Base-by-base conservation (phyloP, 108 stramenopile genomes). In the Nitzschia palea region DNA sequence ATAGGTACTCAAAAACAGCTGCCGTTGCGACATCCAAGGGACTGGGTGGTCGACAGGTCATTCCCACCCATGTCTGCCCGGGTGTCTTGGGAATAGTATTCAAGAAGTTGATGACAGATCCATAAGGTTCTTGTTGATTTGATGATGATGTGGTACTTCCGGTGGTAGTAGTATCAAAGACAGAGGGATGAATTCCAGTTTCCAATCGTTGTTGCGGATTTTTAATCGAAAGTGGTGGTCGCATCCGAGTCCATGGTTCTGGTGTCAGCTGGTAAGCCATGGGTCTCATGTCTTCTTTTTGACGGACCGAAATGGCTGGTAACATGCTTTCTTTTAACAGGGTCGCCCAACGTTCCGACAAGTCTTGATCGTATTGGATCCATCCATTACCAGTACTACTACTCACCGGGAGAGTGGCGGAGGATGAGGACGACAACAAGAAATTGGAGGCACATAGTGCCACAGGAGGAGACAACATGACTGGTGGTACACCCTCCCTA, bases 251-350 rank as follows among this genome's bases (percentile, higher is more conserved):
- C 92, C 92, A 93, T 1, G 73, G 67, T 59, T 90, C 86, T 0
- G 92, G 92, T 4, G 83, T 73, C 27, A 93, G 35, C 58, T 70
- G 59, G 47, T 93, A 93, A 12, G 87, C 80, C 86, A 93, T 80
- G 8, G 86, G 81, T 26, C 92, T 56, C 64, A 86, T 75, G 33
- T 86, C 73, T 80, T 93, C 92, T 44, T 66, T 50, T 15, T 64
- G 48, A 64, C 92, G 67, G 3, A 70, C 53, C 22, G 71, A 43
- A 70, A 89, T 87, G 22, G 84, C 86, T 0, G 78, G 72, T 22
- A 68, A 42, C 71, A 92, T 78, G 30, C 64, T 75, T 17, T 72
- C 55, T 47, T 84, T 60, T 5, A 87, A 29, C 30, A 56, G 55
- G 9, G 26, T n/a, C 0, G 85, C 84, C 91, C 91, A 92, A 44